Evolutionary conservation across 2,329 filamentous ascomycete genomes (phyloP).

Genomic region (Fusarium phyllophilum): DNA sequence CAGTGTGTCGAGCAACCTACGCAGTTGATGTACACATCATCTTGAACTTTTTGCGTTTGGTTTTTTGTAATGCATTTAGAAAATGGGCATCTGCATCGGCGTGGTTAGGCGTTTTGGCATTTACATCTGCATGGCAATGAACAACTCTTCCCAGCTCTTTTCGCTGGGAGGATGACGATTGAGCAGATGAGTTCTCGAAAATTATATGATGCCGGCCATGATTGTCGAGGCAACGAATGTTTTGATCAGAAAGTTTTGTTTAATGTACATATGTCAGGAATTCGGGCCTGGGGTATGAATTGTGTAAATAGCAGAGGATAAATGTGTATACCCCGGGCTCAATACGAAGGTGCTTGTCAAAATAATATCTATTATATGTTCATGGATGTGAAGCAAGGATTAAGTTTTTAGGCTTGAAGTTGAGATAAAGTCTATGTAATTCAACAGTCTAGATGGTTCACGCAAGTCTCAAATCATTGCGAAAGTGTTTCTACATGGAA

Average conservation of each 20-base stretch:
- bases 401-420: background rate
- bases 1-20: conserved; percentile 58
- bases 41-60: conserved; percentile 6
- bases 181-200: conserved; percentile 22
- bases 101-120: conserved; percentile 21
- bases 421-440: conserved; percentile 24
- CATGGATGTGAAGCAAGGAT: background rate
- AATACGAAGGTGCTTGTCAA: conserved; percentile 1
- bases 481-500: conserved; percentile 34
- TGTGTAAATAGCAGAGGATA: conserved; percentile 15
- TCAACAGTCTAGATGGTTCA: conserved; percentile 30
- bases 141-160: background rate
- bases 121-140: conserved; percentile 19
- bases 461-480: conserved; percentile 18
- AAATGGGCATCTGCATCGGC: conserved; percentile 25
- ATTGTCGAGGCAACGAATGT: conserved; percentile 18
- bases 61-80: conserved; percentile 26
- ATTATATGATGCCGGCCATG: conserved; percentile 21
- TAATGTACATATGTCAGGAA: conserved; percentile 6
- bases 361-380: background rate
- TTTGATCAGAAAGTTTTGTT: conserved; percentile 11
- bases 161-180: conserved; percentile 15
- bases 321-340: conserved; percentile 28
- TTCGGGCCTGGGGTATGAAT: conserved; percentile 1
- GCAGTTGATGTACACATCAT: conserved; percentile 43